A percentile compares a stretch with the other conserved stretches of the same genome.
Evolutionary conservation across 2,329 filamentous ascomycete genomes (phyloP).

Genomic region (Arthrobotrys megalospora): DNA sequence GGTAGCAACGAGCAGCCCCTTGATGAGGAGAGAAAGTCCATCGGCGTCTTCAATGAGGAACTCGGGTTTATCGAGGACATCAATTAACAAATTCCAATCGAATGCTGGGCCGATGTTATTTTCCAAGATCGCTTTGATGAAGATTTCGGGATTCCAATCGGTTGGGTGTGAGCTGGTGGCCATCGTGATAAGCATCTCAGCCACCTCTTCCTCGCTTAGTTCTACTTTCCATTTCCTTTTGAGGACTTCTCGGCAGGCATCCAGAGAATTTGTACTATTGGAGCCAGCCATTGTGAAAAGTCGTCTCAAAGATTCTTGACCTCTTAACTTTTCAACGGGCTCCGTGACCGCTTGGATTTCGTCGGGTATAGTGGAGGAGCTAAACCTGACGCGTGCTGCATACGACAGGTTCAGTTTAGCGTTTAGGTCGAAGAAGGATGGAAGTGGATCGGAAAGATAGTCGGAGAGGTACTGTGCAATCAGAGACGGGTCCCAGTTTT

Average conservation of each 20-base stretch:
- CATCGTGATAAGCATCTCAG: conserved; percentile 77
- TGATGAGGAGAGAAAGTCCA: conserved; percentile 87
- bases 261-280: conserved; percentile 81
- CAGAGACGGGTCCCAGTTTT: conserved; percentile 78
- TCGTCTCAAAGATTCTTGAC: conserved; percentile 74
- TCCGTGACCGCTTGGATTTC: conserved; percentile 63
- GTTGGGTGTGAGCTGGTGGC: conserved; percentile 63
- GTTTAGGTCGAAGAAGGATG: conserved; percentile 84
- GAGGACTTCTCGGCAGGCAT: conserved; percentile 76
- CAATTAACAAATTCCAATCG: conserved; percentile 67
- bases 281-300: conserved; percentile 81
- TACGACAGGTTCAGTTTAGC: conserved; percentile 76
- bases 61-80: conserved; percentile 78
- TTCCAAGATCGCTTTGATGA: conserved; percentile 74
- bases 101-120: conserved; percentile 64
- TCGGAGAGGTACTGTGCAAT: conserved; percentile 86
- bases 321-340: conserved; percentile 73
- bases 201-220: conserved; percentile 85
- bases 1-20: conserved; percentile 74
- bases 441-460: conserved; percentile 87
- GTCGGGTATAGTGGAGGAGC: conserved; percentile 62
- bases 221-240: conserved; percentile 74
- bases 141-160: conserved; percentile 67
- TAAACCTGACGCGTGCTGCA: conserved; percentile 68
- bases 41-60: conserved; percentile 82